phyloP scores from a whole-genome alignment of 176 grass and related monocot genomes.

The Avena insularis region DNA sequence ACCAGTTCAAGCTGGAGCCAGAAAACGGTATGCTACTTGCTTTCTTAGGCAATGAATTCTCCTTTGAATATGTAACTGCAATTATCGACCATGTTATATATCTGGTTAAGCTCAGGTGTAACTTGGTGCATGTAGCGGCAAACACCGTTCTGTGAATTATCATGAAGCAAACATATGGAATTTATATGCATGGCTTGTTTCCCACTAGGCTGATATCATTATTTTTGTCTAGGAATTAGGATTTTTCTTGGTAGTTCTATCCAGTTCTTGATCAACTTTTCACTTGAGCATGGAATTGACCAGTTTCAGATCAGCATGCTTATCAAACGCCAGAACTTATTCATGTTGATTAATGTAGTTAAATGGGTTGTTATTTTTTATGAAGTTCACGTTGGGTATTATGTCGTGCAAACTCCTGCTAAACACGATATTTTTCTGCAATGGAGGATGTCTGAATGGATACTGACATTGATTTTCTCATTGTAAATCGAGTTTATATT shows the following conservation, averaged over 20 bases:
- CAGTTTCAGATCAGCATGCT: neutral
- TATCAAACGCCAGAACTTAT: neutral
- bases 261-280: neutral
- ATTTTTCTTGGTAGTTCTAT: neutral
- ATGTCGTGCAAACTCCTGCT: neutral
- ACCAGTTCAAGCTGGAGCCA: conserved; percentile 62
- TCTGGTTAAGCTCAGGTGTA: conserved; percentile 12
- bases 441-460: neutral
- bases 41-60: conserved; percentile 25
- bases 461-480: neutral
- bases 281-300: neutral
- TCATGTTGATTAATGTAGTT: conserved; percentile 2
- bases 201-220: neutral
- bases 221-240: neutral
- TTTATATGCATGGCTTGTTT: conserved; percentile 6
- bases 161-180: neutral
- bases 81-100: neutral
- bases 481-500: neutral
- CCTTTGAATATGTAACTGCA: conserved; percentile 5
- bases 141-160: neutral
- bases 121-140: neutral
- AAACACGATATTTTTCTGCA: conserved; percentile 6
- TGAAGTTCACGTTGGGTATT: neutral
- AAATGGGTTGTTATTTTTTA: conserved; percentile 14
- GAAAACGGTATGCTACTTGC: conserved; percentile 73